These are phyloP conservation scores for Colletotrichum cordylinicola DNA, from an alignment of 2,329 filamentous ascomycete genomes.

Conservation along the genomic window DNA sequence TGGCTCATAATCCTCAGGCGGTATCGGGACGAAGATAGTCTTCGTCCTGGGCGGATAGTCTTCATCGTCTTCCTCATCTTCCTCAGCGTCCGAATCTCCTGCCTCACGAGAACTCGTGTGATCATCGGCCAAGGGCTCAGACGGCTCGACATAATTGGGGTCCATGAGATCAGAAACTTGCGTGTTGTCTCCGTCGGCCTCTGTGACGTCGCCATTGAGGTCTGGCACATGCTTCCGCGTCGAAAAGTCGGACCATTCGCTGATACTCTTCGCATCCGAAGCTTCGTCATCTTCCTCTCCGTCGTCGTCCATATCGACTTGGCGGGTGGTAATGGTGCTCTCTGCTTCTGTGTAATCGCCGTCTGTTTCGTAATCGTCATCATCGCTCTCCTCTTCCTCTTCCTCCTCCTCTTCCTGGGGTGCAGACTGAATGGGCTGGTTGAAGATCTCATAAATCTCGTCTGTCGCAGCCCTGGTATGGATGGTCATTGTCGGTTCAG, in stretches of 20 bases:
- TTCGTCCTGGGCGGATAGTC: conserved; percentile 58
- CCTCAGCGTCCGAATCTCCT: conserved; percentile 27
- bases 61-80: conserved; percentile 35
- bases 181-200: conserved; percentile 43
- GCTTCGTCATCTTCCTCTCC: conserved; percentile 49
- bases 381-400: conserved; percentile 54
- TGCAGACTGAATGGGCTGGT: conserved; percentile 70
- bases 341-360: conserved; percentile 83
- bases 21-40: conserved; percentile 77
- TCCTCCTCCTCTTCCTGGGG: conserved; percentile 36
- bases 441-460: conserved; percentile 97
- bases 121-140: conserved; percentile 28
- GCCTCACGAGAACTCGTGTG: conserved; percentile 30
- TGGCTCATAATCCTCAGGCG: conserved; percentile 85
- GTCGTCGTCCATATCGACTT: conserved; percentile 57
- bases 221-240: conserved; percentile 72
- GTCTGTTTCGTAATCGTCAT: conserved; percentile 76
- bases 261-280: conserved; percentile 68
- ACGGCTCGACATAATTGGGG: conserved; percentile 35
- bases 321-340: conserved; percentile 79
- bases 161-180: conserved; percentile 45
- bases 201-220: conserved; percentile 35
- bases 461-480: conserved; percentile 95
- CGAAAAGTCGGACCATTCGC: conserved; percentile 90
- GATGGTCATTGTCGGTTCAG: conserved; percentile 97